Evolutionary conservation across 352 stramenopile genomes (phyloP).

Genomic region (Globisporangium irregulare): DNA sequence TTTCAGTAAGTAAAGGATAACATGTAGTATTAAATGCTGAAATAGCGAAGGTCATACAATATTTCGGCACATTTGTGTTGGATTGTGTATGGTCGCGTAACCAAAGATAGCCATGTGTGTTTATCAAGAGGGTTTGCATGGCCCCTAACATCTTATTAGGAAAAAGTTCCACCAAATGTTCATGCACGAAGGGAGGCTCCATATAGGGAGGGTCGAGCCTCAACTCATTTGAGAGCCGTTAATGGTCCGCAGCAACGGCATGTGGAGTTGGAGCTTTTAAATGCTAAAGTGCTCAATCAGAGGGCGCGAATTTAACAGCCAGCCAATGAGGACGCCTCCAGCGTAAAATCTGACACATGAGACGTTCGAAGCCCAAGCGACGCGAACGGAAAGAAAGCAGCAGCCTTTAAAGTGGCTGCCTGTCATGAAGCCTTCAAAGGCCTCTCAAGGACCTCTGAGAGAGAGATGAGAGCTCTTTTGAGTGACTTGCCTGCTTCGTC

Average conservation of each 20-base stretch:
- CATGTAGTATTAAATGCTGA: too few species aligned
- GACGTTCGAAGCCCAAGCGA: neutral
- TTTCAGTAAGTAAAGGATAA: too few species aligned
- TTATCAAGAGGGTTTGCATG: too few species aligned
- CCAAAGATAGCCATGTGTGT: too few species aligned
- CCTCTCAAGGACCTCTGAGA: neutral
- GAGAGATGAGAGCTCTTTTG: neutral
- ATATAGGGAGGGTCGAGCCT: too few species aligned
- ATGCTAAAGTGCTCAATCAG: neutral
- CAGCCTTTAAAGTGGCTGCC: neutral
- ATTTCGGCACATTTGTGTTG: too few species aligned
- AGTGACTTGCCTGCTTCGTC: neutral
- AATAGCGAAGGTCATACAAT: too few species aligned
- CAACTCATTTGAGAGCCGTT: neutral
- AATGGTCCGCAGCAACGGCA: neutral
- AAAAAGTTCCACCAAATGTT: too few species aligned
- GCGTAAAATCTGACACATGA: neutral
- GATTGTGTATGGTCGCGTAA: too few species aligned
- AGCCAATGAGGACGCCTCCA: neutral
- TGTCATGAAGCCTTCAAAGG: neutral
- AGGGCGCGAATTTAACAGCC: neutral
- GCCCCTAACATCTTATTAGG: too few species aligned
- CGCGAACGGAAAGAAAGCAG: neutral
- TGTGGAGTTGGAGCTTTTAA: neutral
- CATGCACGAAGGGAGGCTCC: too few species aligned